Conservation (phyloP, 441 rosid genomes). For the Bruguiera hainesii region DNA sequence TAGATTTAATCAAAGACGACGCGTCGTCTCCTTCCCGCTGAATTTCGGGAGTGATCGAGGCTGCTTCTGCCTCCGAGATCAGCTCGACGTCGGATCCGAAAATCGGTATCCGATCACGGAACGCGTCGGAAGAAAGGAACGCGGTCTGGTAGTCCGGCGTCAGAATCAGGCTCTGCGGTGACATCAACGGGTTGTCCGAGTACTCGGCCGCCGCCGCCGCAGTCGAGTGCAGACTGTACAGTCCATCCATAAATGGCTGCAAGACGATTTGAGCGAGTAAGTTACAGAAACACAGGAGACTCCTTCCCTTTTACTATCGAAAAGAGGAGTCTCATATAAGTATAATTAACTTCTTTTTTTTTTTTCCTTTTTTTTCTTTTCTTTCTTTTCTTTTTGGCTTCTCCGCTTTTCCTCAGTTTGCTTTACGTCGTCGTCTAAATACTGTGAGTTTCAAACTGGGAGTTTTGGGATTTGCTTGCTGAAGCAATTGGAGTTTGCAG, state of each 20-base stretch:
- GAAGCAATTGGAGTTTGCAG: too few species aligned
- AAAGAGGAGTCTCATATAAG: too few species aligned
- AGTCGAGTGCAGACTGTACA: conserved; percentile 58
- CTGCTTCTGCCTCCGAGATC: conserved; percentile 54
- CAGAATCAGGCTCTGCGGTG: conserved; percentile 65
- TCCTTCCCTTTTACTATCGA: too few species aligned
- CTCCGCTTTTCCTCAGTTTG: too few species aligned
- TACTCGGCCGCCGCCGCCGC: conserved; percentile 46
- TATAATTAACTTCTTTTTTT: too few species aligned
- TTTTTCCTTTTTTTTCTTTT: too few species aligned
- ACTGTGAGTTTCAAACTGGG: too few species aligned
- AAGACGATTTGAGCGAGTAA: too few species aligned
- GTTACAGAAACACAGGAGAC: too few species aligned
- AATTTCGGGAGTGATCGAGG: conserved; percentile 50
- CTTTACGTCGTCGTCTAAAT: too few species aligned
- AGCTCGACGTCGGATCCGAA: conserved; percentile 61
- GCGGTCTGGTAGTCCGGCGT: conserved; percentile 42
- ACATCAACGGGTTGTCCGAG: conserved; percentile 52
- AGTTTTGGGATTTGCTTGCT: too few species aligned
- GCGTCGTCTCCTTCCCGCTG: conserved; percentile 44
- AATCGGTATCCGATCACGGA: conserved; percentile 41
- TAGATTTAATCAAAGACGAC: conserved; percentile 56
- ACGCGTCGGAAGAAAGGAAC: conserved; percentile 33
- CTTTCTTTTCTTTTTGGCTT: too few species aligned
- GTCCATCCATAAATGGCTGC: conserved; percentile 54